These are phyloP conservation scores for Cladophialophora immunda DNA, from an alignment of 2,329 filamentous ascomycete species.

Conservation along the genomic window DNA sequence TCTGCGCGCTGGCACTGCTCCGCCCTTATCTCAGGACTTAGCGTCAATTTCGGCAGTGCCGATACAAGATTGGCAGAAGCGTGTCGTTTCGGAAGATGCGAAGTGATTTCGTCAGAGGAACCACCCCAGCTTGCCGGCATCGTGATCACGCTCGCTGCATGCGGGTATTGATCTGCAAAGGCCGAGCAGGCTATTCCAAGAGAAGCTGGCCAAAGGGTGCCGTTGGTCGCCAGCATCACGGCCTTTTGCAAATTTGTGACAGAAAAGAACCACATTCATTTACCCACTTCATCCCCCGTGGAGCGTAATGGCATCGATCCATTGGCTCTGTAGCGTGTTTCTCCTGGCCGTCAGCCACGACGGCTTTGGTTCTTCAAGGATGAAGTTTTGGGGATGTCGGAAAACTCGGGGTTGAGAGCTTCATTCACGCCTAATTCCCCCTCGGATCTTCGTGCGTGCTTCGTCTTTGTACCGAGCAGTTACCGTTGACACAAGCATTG, in stretches of 20 bases:
- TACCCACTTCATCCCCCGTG: neutral
- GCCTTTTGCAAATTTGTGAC: neutral
- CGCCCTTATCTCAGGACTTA: neutral
- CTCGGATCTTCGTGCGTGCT: too few species aligned
- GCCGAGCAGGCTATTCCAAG: neutral
- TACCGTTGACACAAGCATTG: neutral
- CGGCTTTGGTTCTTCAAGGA: neutral
- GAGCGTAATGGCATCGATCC: neutral
- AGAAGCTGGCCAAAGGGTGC: neutral
- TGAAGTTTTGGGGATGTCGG: neutral
- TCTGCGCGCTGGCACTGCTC: neutral
- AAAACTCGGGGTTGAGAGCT: neutral
- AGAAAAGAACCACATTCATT: neutral
- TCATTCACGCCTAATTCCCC: neutral
- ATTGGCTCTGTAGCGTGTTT: neutral
- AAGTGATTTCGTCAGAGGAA: neutral
- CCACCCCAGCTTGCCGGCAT: neutral
- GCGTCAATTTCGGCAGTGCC: slow-evolving; percentile 2
- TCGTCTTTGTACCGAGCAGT: neutral
- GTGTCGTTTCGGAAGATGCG: neutral
- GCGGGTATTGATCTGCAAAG: neutral
- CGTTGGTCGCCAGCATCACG: neutral
- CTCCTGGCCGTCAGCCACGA: neutral
- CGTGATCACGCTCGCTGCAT: neutral
- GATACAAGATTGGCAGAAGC: neutral